These are phyloP conservation scores for Pichia sp. DNA, from an alignment of 1,139 yeast genomes.

Conservation along the genomic window DNA sequence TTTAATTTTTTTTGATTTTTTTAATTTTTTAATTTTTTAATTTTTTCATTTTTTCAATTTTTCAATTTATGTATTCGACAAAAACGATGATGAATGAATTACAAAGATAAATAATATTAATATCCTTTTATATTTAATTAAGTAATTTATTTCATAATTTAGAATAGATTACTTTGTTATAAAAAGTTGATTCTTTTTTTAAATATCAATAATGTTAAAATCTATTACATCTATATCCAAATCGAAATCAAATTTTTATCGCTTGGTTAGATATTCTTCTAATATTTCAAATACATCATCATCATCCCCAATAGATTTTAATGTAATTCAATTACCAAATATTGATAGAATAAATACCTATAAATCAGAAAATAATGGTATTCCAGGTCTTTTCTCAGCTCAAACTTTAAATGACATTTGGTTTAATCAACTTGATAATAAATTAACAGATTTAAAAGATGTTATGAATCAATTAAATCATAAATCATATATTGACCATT, in stretches of 20 bases:
- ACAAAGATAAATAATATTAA: too few relatives aligned
- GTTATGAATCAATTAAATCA: conserved; percentile 25
- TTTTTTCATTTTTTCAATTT: too few relatives aligned
- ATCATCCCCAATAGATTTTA: background rate
- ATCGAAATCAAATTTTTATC: background rate
- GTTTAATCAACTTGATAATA: conserved; percentile 47
- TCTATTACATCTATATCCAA: too few relatives aligned
- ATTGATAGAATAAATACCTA: conserved; percentile 18
- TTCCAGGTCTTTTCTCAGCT: conserved; percentile 46
- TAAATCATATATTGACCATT: conserved; percentile 22
- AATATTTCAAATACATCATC: background rate
- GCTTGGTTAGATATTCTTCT: background rate
- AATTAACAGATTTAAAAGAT: conserved; percentile 43
- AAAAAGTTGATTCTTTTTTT: too few relatives aligned
- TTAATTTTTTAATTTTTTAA: too few relatives aligned
- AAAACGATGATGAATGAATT: too few relatives aligned
- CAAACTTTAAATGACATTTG: conserved; percentile 52
- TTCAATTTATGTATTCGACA: too few relatives aligned
- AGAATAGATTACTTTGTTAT: too few relatives aligned
- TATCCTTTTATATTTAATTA: too few relatives aligned
- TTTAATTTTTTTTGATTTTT: too few relatives aligned
- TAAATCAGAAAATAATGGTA: conserved; percentile 14
- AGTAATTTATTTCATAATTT: too few relatives aligned
- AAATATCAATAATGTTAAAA: too few relatives aligned
- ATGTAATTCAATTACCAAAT: conserved; percentile 21